Base-by-base conservation (phyloP, 2,329 filamentous ascomycete species). In the Aspergillus cejpii region DNA sequence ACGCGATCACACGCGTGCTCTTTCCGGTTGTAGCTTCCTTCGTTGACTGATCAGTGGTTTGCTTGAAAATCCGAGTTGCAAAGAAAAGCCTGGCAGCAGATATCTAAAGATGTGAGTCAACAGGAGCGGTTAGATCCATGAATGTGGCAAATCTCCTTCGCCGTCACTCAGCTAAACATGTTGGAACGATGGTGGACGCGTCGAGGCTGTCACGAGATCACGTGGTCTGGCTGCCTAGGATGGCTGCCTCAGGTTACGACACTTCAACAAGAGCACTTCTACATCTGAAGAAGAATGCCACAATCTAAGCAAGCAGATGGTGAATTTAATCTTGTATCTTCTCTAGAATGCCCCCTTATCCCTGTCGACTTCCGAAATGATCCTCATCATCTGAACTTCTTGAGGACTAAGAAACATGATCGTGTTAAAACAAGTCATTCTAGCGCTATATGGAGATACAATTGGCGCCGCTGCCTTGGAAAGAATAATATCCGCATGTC, bases 161-260 rank as follows among this genome's bases (percentile, higher is more conserved):
- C 42, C 41, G 37, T 21, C 14, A 37, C 37, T 54, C 44, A 8
- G 33, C 26, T 41, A 39, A 43, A 51, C 43, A 48, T 44, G 47
- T 26, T 28, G 43, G 42, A 47, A 45, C 14, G 23, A 40, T 43
- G 46, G 36, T 42, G 23, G 58, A 64, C 63, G 62, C 64, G 63
- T 66, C 56, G 42, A 52, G 47, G 45, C 51, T 45, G 58, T 65
- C 64, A 54, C 64, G 64, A 62, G 33, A 43, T 67, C 64, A 67
- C 63, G 64, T 67, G 64, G 2, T 8, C 17, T 41, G 43, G 27
- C 46, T 39, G 38, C 37, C 41, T 34, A 39, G 15, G n/a, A 15
- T 41, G 39, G 45, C 31, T 51, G 46, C 51, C 48, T 51, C 24
- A 20, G 39, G 20, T 14, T 10, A n/a, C 33, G 19, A 15, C 17